Evolutionary conservation across 805 yeast species (phyloP).

Genomic region (Wickerhamia fluorescens): DNA sequence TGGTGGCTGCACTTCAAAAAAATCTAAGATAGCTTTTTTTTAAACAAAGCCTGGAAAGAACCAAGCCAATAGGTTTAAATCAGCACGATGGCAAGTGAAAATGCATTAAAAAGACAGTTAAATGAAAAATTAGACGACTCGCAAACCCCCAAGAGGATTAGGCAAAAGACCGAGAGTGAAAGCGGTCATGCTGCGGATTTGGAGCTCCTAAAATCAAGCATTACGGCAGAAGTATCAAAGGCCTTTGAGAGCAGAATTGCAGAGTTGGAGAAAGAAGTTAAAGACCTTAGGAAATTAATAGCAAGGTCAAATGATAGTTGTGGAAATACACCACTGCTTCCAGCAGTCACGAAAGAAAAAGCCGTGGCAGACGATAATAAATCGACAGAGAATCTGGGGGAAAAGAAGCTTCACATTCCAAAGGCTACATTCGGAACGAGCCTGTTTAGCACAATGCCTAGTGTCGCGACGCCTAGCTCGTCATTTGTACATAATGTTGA

Average conservation of each 20-base stretch:
- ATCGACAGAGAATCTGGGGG: conserved; percentile 1
- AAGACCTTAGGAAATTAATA: conserved; percentile 6
- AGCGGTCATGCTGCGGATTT: neutral
- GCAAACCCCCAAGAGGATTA: too few relatives aligned
- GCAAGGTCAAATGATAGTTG: neutral
- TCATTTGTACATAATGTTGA: conserved; percentile 6
- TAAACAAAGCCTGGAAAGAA: too few relatives aligned
- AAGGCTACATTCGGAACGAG: conserved; percentile 9
- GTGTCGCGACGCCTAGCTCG: conserved; percentile 7
- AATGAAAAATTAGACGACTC: too few relatives aligned
- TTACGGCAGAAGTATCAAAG: conserved; percentile 1
- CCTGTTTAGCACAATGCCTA: conserved; percentile 7
- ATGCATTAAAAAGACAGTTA: too few relatives aligned
- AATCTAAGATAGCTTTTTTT: too few relatives aligned
- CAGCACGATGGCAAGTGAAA: too few relatives aligned
- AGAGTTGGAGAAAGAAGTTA: conserved; percentile 15
- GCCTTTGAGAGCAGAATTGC: conserved; percentile 11
- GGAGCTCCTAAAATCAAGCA: conserved; percentile 1
- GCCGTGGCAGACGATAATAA: conserved; percentile 2
- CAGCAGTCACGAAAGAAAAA: too few relatives aligned
- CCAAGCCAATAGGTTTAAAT: too few relatives aligned
- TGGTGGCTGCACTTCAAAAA: too few relatives aligned
- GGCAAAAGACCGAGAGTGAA: too few relatives aligned
- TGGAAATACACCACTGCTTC: neutral
- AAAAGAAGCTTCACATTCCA: conserved; percentile 4